Conservation (phyloP, 2,329 filamentous ascomycete species). For the Aspergillus chevalieri region DNA sequence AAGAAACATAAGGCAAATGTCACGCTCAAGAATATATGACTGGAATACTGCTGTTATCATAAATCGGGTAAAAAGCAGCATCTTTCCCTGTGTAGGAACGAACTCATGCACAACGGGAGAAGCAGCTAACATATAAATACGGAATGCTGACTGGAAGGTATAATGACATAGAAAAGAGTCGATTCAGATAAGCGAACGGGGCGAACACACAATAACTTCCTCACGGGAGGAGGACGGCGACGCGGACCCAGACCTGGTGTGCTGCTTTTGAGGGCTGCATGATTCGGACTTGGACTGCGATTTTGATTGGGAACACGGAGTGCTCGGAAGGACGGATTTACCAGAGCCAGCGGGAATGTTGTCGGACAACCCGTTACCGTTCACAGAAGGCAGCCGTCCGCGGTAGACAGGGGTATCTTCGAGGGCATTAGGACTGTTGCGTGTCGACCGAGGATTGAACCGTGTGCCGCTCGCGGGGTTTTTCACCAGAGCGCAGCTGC, state of each 20-base stretch:
- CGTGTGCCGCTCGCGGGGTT: slow-evolving; percentile 30
- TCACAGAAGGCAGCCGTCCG: slow-evolving; percentile 19
- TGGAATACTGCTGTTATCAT: not conserved
- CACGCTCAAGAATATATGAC: slow-evolving; percentile 7
- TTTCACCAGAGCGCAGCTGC: slow-evolving; percentile 35
- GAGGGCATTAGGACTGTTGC: slow-evolving; percentile 29
- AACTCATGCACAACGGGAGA: not conserved
- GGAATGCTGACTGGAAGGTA: not conserved
- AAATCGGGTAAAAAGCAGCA: not conserved
- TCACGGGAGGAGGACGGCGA: slow-evolving; percentile 36
- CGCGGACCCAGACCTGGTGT: slow-evolving; percentile 29
- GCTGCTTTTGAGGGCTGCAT: slow-evolving; percentile 38
- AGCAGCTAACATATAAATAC: not conserved
- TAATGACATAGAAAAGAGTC: not conserved
- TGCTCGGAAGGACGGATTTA: slow-evolving; percentile 28
- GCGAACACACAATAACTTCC: slow-evolving; percentile 31
- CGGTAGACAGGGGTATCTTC: slow-evolving; percentile 35
- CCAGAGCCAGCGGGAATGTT: slow-evolving; percentile 31
- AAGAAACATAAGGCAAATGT: not conserved
- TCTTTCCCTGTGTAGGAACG: not conserved
- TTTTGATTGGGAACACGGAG: slow-evolving; percentile 19
- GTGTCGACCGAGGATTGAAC: slow-evolving; percentile 33
- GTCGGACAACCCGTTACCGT: slow-evolving; percentile 24
- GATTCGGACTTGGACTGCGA: slow-evolving; percentile 20
- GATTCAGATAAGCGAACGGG: slow-evolving; percentile 26